Base-by-base conservation (phyloP, 1,284 basidiomycete species). In the Ceratorhiza oryzae-sativae region DNA sequence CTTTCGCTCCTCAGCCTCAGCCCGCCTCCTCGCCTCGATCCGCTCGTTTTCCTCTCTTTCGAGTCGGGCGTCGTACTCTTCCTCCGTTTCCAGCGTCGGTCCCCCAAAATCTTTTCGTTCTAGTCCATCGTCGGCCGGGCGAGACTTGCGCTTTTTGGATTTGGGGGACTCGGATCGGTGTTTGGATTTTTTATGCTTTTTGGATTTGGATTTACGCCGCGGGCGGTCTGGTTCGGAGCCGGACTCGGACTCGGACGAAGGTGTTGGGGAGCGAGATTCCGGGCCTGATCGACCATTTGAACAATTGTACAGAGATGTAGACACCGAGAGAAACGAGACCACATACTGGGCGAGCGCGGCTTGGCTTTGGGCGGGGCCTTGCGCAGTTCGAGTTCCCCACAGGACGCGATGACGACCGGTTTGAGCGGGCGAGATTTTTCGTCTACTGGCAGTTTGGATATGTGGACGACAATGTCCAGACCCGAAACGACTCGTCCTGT, bases 311-410 rank as follows among this genome's bases (percentile, higher is more conserved):
- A 49, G 25, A 6, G 27, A 18, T 23, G 1, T 3, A 32, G 5
- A 46, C 30, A 63, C 27, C 5, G n/a, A 77, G 78, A 61, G 73
- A 80, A 72, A 30, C n/a, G 71, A 51, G 0, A 74, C 77, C 27
- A 49, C 72, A 53, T 72, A 72, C 72, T 48, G 73, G 71, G 72
- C 18, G 46, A 63, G 4, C 58, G 58, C 27, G 56, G 30, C 42
- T 45, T 8, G 20, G 32, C 20, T 34, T 75, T 75, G 23, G 77
- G 76, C 53, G 75, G 73, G 71, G 82, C 82, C 75, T 83, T 83
- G 49, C 86, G 85, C 8, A 93, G 84, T 79, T 94, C 90, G 23
- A 97, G 87, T 80, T 97, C 92, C 25, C 95, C 95, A 72, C 91
- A 94, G 77, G 89, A 92, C 1, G 84, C 81, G 72, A 98, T 89